phyloP scores from a whole-genome alignment of 1,139 yeast genomes.

The Protomyces gravidus region DNA sequence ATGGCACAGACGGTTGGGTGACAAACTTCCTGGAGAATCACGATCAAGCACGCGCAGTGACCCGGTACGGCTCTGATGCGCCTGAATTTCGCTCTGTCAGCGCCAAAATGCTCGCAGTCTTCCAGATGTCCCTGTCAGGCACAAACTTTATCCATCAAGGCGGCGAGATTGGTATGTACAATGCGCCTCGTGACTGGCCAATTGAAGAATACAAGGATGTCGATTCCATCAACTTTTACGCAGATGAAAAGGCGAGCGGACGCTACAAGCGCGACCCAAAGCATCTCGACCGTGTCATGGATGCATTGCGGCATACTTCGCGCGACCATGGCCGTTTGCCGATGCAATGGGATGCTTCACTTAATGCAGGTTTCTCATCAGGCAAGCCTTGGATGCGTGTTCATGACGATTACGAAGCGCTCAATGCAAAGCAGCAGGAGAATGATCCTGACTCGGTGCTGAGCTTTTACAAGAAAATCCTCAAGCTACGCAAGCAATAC shows the following conservation, averaged over 20 bases:
- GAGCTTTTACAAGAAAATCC: constrained; percentile 47
- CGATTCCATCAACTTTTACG: constrained; percentile 47
- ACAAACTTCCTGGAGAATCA: constrained; percentile 56
- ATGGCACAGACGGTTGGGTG: constrained; percentile 58
- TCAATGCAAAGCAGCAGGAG: constrained; percentile 50
- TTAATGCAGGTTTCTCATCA: constrained; percentile 50
- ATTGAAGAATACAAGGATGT: constrained; percentile 52
- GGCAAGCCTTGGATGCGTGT: constrained; percentile 56
- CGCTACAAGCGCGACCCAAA: constrained; percentile 14
- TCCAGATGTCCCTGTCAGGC: constrained; percentile 52
- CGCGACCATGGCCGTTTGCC: constrained; percentile 53
- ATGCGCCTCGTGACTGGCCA: constrained; percentile 49
- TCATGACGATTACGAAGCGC: constrained; percentile 50
- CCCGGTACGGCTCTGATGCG: constrained; percentile 50
- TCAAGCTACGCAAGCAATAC: constrained; percentile 48
- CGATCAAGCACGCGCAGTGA: constrained; percentile 53
- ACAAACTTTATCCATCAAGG: constrained; percentile 56
- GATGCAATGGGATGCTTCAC: constrained; percentile 52
- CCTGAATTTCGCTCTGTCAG: constrained; percentile 43
- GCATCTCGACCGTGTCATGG: constrained; percentile 16
- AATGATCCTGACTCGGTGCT: constrained; percentile 50
- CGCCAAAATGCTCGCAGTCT: constrained; percentile 50
- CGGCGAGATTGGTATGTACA: constrained; percentile 56
- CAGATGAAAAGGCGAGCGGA: constrained; percentile 17
- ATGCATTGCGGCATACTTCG: constrained; percentile 18